phyloP scores from a whole-genome alignment of 257 asterid species.

The Rubia yunnanensis region DNA sequence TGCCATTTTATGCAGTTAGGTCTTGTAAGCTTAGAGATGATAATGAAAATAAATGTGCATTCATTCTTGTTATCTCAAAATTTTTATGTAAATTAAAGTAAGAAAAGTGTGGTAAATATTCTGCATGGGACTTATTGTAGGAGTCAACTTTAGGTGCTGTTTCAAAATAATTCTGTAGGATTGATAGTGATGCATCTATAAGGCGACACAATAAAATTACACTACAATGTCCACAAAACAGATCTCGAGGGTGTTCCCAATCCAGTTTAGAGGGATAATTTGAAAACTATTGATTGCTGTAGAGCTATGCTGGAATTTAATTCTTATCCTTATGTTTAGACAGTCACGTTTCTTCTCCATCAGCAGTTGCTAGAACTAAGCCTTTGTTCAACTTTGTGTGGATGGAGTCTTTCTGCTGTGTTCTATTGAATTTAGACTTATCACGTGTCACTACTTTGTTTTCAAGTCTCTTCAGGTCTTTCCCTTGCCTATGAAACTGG shows the following conservation, averaged over 20 bases:
- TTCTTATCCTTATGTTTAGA: neutral
- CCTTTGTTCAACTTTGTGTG: neutral
- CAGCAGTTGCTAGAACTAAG: neutral
- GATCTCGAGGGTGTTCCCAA: neutral
- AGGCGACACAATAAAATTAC: neutral
- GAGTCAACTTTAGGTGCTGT: neutral
- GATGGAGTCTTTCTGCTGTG: neutral
- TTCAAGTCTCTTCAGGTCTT: neutral
- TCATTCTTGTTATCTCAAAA: neutral
- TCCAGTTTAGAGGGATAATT: neutral
- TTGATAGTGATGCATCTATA: neutral
- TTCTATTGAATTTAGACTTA: neutral
- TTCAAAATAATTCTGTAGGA: neutral
- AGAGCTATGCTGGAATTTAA: neutral
- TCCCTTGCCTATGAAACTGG: neutral
- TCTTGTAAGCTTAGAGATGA: neutral
- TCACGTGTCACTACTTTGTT: neutral
- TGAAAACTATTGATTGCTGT: neutral
- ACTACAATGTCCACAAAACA: neutral
- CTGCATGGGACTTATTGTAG: neutral
- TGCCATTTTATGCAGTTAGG: neutral
- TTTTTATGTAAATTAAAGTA: neutral
- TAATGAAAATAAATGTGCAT: neutral
- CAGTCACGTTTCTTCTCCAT: neutral
- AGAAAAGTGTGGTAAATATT: neutral